Percentiles rank a stretch among this genome's conserved stretches.
These are phyloP conservation scores for Wickerhamiella brachini DNA, from an alignment of 805 yeast species.

Conservation along the genomic window DNA sequence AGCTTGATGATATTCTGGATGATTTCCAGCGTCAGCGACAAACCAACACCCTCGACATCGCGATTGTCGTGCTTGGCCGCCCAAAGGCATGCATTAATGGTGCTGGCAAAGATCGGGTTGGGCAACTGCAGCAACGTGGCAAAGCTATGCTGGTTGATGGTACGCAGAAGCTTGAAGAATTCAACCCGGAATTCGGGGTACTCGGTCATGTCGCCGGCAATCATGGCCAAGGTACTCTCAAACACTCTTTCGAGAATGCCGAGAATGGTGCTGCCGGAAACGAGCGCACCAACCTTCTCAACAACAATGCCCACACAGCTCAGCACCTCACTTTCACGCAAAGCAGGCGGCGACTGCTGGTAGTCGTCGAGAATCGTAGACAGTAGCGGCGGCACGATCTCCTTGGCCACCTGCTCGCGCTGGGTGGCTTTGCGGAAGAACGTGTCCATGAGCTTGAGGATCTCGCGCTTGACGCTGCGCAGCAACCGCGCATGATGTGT, in stretches of 20 bases:
- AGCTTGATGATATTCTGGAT: constrained; percentile 71
- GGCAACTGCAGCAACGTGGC: constrained; percentile 77
- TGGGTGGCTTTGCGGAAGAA: constrained; percentile 81
- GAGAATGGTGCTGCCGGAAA: constrained; percentile 72
- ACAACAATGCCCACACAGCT: constrained; percentile 90
- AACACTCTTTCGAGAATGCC: constrained; percentile 79
- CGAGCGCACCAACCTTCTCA: constrained; percentile 69
- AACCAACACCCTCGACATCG: constrained; percentile 89
- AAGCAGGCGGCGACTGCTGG: constrained; percentile 78
- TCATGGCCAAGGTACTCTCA: constrained; percentile 90
- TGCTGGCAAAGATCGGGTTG: constrained; percentile 79
- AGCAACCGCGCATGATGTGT: constrained; percentile 91
- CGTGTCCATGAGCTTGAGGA: constrained; percentile 75
- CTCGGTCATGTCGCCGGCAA: constrained; percentile 86
- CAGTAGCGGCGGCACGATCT: constrained; percentile 70
- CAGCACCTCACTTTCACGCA: constrained; percentile 94
- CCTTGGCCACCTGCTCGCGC: constrained; percentile 67
- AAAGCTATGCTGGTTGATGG: constrained; percentile 75
- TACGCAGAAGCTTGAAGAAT: constrained; percentile 79
- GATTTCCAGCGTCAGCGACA: constrained; percentile 69
- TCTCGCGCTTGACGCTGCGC: constrained; percentile 92
- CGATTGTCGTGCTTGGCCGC: constrained; percentile 95
- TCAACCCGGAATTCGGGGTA: constrained; percentile 97
- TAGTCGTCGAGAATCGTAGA: constrained; percentile 83
- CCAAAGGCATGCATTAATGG: constrained; percentile 92